These are phyloP conservation scores for Yamadazyma siamensis DNA, from an alignment of 1,139 yeast genomes.

Conservation along the genomic window DNA sequence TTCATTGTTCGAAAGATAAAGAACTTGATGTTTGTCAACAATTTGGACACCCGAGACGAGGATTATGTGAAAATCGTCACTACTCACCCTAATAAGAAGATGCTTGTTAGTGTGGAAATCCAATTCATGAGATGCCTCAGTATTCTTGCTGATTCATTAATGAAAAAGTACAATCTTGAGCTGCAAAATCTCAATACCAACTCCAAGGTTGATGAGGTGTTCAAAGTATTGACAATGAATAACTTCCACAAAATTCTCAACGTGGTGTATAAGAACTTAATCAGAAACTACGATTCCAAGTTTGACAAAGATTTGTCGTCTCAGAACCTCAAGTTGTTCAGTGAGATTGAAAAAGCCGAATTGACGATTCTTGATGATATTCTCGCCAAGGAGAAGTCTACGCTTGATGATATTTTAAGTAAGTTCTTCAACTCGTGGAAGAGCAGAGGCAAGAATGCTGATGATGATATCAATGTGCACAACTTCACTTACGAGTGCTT, in stretches of 20 bases:
- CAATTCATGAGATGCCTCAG: constrained; percentile 48
- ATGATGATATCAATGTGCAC: constrained; percentile 25
- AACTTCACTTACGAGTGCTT: constrained; percentile 40
- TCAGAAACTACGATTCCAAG: constrained; percentile 30
- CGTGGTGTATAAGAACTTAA: constrained; percentile 30
- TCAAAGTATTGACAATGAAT: constrained; percentile 45
- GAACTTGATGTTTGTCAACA: constrained; percentile 23
- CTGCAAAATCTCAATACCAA: constrained; percentile 13
- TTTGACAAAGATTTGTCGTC: constrained; percentile 35
- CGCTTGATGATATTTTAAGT: constrained; percentile 28
- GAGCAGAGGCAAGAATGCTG: constrained; percentile 2
- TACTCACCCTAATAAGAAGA: constrained; percentile 40
- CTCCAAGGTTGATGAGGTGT: constrained; percentile 22
- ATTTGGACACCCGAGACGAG: constrained; percentile 14
- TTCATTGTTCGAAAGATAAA: constrained; percentile 31
- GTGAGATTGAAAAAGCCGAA: constrained; percentile 43
- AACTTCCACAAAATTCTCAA: constrained; percentile 39
- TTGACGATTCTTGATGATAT: constrained; percentile 43
- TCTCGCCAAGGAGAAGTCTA: constrained; percentile 34
- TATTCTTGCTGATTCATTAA: constrained; percentile 39
- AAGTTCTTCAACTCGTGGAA: constrained; percentile 24
- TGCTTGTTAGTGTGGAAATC: constrained; percentile 42
- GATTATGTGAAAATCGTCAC: constrained; percentile 25
- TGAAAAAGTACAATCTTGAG: constrained; percentile 41
- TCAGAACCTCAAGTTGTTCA: constrained; percentile 41